These are phyloP conservation scores for Cladosporium sp. DNA, from an alignment of 2,329 filamentous ascomycete species.

Conservation along the genomic window DNA sequence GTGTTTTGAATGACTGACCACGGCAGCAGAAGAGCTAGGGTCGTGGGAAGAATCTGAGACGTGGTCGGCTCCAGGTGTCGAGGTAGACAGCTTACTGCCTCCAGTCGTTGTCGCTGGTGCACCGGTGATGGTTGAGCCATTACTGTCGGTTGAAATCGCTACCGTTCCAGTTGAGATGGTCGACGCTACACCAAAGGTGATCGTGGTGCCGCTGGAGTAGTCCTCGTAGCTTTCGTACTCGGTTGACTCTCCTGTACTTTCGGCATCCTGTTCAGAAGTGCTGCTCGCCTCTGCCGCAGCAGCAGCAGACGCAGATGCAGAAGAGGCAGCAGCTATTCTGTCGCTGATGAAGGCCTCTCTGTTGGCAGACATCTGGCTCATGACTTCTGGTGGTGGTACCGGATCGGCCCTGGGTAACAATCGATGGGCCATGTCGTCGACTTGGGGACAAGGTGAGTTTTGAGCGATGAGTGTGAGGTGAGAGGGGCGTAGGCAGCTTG, in stretches of 20 bases:
- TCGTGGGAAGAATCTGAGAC: neutral
- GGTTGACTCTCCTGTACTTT: neutral
- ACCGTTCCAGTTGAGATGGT: neutral
- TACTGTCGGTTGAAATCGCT: neutral
- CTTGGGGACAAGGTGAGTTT: neutral
- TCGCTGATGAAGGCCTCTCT: too few relatives aligned
- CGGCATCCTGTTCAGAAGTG: neutral
- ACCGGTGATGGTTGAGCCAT: neutral
- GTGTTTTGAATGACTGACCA: neutral
- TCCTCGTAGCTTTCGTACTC: neutral
- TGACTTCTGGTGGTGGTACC: neutral
- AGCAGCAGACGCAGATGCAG: neutral
- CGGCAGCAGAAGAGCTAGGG: neutral
- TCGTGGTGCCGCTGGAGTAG: neutral
- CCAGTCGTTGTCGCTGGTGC: neutral
- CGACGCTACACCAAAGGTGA: neutral
- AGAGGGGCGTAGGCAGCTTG: neutral
- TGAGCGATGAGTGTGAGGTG: neutral
- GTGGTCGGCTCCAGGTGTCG: neutral
- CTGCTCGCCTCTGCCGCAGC: constrained; percentile 5
- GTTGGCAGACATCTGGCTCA: too few relatives aligned
- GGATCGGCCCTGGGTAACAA: constrained; percentile 1
- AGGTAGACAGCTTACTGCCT: neutral
- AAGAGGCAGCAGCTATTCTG: too few relatives aligned
- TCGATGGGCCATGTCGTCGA: neutral